A percentile compares a stretch with the other conserved stretches of the same genome.
Evolutionary conservation across 257 asterid species (phyloP).

Genomic region (Penstemon newberryi): DNA sequence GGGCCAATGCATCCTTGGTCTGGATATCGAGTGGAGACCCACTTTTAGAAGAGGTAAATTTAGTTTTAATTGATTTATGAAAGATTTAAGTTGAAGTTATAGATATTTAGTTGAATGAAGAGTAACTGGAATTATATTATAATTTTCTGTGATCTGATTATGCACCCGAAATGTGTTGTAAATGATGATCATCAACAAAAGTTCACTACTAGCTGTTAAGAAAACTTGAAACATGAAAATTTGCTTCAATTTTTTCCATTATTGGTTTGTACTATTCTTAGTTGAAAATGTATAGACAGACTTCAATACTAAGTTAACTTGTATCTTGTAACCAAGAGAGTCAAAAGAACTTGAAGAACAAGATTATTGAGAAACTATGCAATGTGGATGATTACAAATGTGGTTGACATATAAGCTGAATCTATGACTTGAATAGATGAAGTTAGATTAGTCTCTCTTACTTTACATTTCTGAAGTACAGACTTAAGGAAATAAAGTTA

Average conservation of each 20-base stretch:
- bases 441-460: no score
- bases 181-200: not conserved
- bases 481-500: no score
- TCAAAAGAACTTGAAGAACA: no score
- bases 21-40: slow-evolving; percentile 96
- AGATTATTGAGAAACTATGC: no score
- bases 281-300: not conserved
- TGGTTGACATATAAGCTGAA: no score
- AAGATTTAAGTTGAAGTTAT: not conserved
- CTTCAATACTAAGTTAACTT: not conserved
- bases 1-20: slow-evolving; percentile 69
- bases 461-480: no score
- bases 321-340: no score
- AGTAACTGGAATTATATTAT: slow-evolving; percentile 8
- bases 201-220: not conserved
- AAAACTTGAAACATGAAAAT: not conserved
- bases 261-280: not conserved
- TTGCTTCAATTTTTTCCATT: not conserved
- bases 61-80: not conserved
- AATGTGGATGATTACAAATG: no score
- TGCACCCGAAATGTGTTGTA: slow-evolving; percentile 1
- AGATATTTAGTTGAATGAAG: slow-evolving; percentile 3
- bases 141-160: not conserved
- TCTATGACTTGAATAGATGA: no score
- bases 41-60: slow-evolving; percentile 64